Evolutionary conservation across 2,329 filamentous ascomycete species (phyloP), one percentile per base, ranked within the genome.

Genomic region (Whalleya microplaca): DNA sequence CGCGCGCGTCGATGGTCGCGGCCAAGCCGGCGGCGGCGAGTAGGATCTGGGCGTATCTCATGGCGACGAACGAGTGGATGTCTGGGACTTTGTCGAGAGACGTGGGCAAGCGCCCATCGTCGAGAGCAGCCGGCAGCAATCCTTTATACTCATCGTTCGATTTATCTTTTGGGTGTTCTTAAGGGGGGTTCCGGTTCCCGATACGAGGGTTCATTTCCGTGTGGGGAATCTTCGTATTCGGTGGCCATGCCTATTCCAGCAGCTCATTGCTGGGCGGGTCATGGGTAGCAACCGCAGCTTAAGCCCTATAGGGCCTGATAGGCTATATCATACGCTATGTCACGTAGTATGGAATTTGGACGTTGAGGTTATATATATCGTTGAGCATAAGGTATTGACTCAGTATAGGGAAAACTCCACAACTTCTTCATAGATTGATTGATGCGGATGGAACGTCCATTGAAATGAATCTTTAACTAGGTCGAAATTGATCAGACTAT

Each of bases 191-290:
- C 27, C 27, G 27, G 12, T 12, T 44, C 47, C 44, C n/a, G 2
- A 53, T 45, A 54, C 21, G 21, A 46, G 52, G 23, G 23, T 53
- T 50, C 18, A 50, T 54, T 37, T 55, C 50, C 41, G 48, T n/a
- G 58, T 61, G 55, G 55, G 54, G 52, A 48, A 51, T 49, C 9
- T 56, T 59, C 59, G 59, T 61, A 50, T 61, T 61, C 53, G 40
- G 41, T 20, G 45, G 41, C 45, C 18, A 51, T 50, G 47, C 50
- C n/a, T 20, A 10, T 42, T 57, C 18, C 6, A 29, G 45, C 8
- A 21, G 16, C 16, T 50, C 45, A 9, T 10, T n/a, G 12, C 27
- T 29, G 12, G 27, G 6, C 27, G 12, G 27, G 27, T 12, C 27
- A 29, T 29, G 27, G 27, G 27, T 29, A 29, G 27, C 27, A 29